Base-by-base conservation (phyloP, 208 protist genomes). In the Trypanosoma mega region DNA sequence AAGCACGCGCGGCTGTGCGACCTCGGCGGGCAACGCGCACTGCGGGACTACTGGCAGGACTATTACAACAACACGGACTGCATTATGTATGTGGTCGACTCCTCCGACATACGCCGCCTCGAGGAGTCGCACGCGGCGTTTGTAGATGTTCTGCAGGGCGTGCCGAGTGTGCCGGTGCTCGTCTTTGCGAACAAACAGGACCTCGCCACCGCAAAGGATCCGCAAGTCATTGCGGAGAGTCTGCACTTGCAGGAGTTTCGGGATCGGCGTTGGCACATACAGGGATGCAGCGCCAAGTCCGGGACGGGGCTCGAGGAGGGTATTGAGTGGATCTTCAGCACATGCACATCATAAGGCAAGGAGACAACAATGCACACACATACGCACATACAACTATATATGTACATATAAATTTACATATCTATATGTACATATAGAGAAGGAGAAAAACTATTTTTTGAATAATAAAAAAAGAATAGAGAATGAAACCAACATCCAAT, bases 161-260 rank as follows among this genome's bases (percentile, higher is more conserved):
- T 99, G 0, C 95, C 96, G 6, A 92, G 87, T 6, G 97, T 98
- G 18, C 97, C 98, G 23, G 82, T 99, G 29, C 82, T 99, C 6
- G 90, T 99, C 27, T 96, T 99, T 49, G 99, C 98, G 14, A 99
- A 99, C 80, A 99, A 99, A 87, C 98, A 99, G 68, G 99, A 99
- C 75, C 76, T 99, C 27, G 87, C 92, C 16, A 90, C 92, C 0
- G 88, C 97, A 1, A 86, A 97, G 68, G 44, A 76, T 29, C 72
- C 85, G 1, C 68, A 91, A 60, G 68, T 68, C 37, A 67, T 98
- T 31, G 83, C 91, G 1, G 80, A 92, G 55, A 64, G 50, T 29
- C 73, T 98, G 18, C 69, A 90, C 29, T 70, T 98, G 56, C 52
- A 85, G 51, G 80, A 90, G 37, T 96, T 97, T 55, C 82, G 93